Percentiles rank a stretch among this genome's conserved stretches.
Evolutionary conservation across 2,329 filamentous ascomycete genomes (phyloP).

Genomic region (Monosporascus sp.): DNA sequence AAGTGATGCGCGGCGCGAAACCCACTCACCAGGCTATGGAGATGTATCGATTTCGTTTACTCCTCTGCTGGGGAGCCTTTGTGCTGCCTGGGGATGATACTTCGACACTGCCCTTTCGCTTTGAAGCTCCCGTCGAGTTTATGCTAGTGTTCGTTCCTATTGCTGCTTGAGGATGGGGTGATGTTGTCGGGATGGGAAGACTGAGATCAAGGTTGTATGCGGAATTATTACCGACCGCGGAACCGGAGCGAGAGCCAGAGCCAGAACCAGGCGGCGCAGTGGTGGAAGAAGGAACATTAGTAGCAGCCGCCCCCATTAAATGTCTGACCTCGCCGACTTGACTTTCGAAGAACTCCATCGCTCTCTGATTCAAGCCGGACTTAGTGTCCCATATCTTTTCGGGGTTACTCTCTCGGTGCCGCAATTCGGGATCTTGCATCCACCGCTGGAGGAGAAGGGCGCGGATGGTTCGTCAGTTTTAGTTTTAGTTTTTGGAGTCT

Average conservation of each 20-base stretch:
- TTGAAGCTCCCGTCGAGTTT: constrained; percentile 5
- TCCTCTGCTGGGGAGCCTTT: constrained; percentile 38
- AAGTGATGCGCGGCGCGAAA: neutral
- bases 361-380: too few relatives aligned
- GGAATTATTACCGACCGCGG: constrained; percentile 12
- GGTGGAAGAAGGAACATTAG: neutral
- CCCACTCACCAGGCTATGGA: constrained; percentile 55
- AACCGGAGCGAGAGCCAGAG: constrained; percentile 1
- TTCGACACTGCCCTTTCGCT: constrained; percentile 22
- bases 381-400: neutral
- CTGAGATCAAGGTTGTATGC: constrained; percentile 2
- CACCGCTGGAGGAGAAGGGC: neutral
- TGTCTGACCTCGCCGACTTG: constrained; percentile 28
- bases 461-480: neutral
- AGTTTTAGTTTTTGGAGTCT: neutral
- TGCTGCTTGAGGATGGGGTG: neutral
- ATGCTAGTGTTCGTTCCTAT: constrained; percentile 2
- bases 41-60: constrained; percentile 59
- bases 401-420: neutral
- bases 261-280: constrained; percentile 1
- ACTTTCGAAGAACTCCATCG: constrained; percentile 30
- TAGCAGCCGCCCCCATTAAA: neutral
- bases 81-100: constrained; percentile 11
- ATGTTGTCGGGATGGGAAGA: neutral
- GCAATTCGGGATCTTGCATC: neutral